These are phyloP conservation scores for Schizochytrium sp. DNA, from an alignment of 108 stramenopile genomes.

Conservation along the genomic window DNA sequence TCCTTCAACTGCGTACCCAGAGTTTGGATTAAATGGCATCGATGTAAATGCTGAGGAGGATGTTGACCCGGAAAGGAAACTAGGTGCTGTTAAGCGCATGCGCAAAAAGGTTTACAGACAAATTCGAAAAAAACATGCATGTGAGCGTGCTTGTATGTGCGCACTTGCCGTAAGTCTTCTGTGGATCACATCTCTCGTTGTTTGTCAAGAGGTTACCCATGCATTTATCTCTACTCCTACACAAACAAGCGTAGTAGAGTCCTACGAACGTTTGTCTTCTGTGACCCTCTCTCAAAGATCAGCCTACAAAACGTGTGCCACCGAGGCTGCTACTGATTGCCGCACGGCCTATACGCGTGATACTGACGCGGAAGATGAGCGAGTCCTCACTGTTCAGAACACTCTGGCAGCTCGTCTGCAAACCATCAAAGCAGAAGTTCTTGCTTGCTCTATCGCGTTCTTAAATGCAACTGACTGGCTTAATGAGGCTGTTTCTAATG, in stretches of 20 bases:
- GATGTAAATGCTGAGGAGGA: too few relatives aligned
- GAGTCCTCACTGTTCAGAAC: background rate
- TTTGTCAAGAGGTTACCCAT: slow-evolving; percentile 6
- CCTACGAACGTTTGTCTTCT: background rate
- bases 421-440: background rate
- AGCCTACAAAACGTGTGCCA: background rate
- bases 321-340: background rate
- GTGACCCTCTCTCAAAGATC: background rate
- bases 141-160: slow-evolving; percentile 56
- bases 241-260: background rate
- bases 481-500: background rate
- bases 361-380: background rate
- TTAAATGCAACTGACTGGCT: slow-evolving; percentile 28
- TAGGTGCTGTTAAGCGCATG: background rate
- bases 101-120: slow-evolving; percentile 4
- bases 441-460: slow-evolving; percentile 19
- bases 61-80: background rate
- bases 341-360: background rate
- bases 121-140: slow-evolving; percentile 51
- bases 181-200: slow-evolving; percentile 47
- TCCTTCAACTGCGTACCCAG: too few relatives aligned
- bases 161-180: slow-evolving; percentile 55
- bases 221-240: slow-evolving; percentile 34
- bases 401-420: background rate
- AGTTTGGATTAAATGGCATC: too few relatives aligned